Conservation (phyloP, 2,329 filamentous ascomycete species). For the Rutstroemia sp. region DNA sequence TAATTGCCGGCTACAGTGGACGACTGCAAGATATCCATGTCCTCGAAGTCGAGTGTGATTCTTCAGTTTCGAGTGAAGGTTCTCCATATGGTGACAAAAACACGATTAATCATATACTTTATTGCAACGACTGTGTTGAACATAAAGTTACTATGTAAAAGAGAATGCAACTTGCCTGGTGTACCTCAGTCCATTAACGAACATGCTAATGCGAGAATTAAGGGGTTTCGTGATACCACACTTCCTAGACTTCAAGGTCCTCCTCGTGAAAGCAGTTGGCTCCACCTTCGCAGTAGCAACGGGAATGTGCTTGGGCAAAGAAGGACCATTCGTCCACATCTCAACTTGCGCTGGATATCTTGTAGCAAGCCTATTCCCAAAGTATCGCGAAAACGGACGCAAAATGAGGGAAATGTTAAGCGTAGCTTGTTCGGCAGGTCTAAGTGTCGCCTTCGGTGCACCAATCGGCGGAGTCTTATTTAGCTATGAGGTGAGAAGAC, state of each 20-base stretch:
- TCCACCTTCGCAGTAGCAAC: conserved; percentile 45
- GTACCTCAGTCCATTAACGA: neutral
- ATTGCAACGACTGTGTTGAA: too few relatives aligned
- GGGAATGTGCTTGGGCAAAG: conserved; percentile 46
- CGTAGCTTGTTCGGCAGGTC: conserved; percentile 47
- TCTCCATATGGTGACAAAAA: too few relatives aligned
- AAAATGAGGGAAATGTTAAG: conserved; percentile 52
- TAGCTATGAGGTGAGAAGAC: conserved; percentile 39
- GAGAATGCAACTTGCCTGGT: neutral
- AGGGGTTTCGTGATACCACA: conserved; percentile 50
- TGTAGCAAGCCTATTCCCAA: conserved; percentile 36
- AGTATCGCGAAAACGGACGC: conserved; percentile 48
- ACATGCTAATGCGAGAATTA: conserved; percentile 25
- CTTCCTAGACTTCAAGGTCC: conserved; percentile 47
- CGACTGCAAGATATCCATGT: too few relatives aligned
- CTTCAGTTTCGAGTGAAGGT: too few relatives aligned
- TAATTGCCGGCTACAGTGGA: neutral
- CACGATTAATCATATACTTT: too few relatives aligned
- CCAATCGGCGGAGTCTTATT: conserved; percentile 56
- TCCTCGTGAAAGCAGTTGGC: conserved; percentile 50
- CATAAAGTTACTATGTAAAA: too few relatives aligned
- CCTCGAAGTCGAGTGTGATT: too few relatives aligned
- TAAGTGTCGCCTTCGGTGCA: conserved; percentile 53
- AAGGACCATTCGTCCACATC: conserved; percentile 56
- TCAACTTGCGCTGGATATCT: conserved; percentile 48